phyloP scores from a whole-genome alignment of 495 filamentous ascomycete genomes.

The Neurospora cerealis region DNA sequence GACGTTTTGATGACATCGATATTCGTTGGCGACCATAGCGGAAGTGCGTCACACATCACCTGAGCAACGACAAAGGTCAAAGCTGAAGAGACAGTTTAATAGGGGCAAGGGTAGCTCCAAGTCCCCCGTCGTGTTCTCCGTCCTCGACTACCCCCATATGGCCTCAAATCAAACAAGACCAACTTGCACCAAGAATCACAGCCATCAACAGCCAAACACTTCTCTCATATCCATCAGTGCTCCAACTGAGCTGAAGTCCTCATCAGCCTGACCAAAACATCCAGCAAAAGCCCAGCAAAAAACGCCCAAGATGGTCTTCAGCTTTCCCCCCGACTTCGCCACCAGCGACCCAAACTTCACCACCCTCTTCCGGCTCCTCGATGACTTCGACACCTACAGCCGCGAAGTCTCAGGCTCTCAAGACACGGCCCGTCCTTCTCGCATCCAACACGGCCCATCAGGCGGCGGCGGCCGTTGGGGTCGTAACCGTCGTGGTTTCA shows the following conservation, averaged over 20 bases:
- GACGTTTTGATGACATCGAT: background rate
- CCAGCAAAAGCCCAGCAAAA: conserved; percentile 3
- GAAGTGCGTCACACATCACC: background rate
- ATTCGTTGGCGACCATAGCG: background rate
- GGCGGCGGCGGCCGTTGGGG: background rate
- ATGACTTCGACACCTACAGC: conserved; percentile 52
- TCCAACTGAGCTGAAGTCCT: background rate
- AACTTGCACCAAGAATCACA: background rate
- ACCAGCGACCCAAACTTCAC: conserved; percentile 35
- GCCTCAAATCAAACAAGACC: background rate
- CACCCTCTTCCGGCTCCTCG: conserved; percentile 61
- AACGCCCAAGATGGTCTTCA: conserved; percentile 18
- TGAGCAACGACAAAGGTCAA: background rate
- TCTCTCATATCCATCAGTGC: background rate
- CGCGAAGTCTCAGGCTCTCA: conserved; percentile 14
- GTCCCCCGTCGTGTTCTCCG: background rate
- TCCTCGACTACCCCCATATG: background rate
- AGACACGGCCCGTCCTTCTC: background rate
- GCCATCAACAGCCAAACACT: background rate
- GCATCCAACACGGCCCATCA: background rate
- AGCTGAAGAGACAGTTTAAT: background rate
- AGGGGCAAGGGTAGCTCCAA: background rate
- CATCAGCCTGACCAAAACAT: background rate
- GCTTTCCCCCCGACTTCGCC: conserved; percentile 12
- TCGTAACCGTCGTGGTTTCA: conserved; percentile 16